Percentiles rank a stretch among this genome's conserved stretches.
Evolutionary conservation across 768 basidiomycete species (phyloP).

Genomic region (Russula brevipes): DNA sequence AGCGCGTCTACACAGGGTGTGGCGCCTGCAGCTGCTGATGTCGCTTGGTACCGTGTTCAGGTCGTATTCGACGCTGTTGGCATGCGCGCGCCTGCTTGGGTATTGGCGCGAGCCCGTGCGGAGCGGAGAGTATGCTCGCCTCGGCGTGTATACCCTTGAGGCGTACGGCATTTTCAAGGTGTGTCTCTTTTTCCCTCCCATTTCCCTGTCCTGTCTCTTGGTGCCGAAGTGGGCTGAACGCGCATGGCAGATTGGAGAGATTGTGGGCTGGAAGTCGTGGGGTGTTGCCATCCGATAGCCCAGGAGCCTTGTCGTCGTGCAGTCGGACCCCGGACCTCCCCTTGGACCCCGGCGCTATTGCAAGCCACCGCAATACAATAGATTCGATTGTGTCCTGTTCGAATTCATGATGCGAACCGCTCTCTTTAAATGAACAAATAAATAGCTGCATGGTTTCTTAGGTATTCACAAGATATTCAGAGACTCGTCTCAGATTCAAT

Average conservation of each 20-base stretch:
- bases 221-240: not conserved
- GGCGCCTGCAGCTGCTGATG: conserved; percentile 60
- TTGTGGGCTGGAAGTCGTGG: conserved; percentile 77
- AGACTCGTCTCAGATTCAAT: no score
- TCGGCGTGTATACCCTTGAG: conserved; percentile 75
- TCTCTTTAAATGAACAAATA: no score
- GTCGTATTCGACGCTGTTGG: conserved; percentile 63
- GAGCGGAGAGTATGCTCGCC: conserved; percentile 61
- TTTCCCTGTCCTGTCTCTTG: no score
- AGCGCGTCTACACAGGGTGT: conserved; percentile 47
- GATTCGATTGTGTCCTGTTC: not conserved
- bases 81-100: conserved; percentile 49
- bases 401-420: not conserved
- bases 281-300: conserved; percentile 52
- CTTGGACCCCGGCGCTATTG: not conserved
- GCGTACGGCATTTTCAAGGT: conserved; percentile 90
- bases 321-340: not conserved
- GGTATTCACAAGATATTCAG: no score
- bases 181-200: conserved; percentile 24
- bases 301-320: no score
- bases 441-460: no score
- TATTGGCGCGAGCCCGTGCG: conserved; percentile 58
- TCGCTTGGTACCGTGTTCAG: conserved; percentile 47
- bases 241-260: conserved; percentile 70
- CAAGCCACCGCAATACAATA: not conserved